Evolutionary conservation across 352 stramenopile genomes (phyloP), one percentile per base, ranked within the genome.

Genomic region (Aphanomyces cochlioides): DNA sequence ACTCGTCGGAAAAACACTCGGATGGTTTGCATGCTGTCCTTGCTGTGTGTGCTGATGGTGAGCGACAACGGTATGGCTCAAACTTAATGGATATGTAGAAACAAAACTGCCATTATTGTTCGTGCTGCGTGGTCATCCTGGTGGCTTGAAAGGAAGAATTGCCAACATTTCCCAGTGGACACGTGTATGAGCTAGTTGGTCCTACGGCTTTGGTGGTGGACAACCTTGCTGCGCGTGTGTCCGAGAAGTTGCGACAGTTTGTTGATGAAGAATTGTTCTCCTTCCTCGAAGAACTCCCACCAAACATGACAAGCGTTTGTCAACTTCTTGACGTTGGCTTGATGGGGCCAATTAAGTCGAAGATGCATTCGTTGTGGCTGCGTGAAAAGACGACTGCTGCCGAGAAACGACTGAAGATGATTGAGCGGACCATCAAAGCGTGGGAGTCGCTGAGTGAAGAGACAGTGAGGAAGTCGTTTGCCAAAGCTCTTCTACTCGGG

Each of bases 121-220:
- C 43, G 15, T 48, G 8, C 8, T 48, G 15, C 43, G 43, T 8
- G 43, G 43, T 48, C 8, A 48, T 15, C 43, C 43, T 48, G 60
- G 60, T 64, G 60, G 60, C 19, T 10, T 12, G 58, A 37, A 28
- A 12, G 21, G 47, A 57, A 8, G 61, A 69, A 38, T n/a, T 69
- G 34, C 13, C 36, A 21, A 47, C 38, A 5, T 69, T 59, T 36
- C 61, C 61, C 15, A 7, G 12, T 5, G 47, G 47, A 6, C 61
- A 69, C 36, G 15, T 69, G 13, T 69, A 69, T 28, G 61, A n/a
- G n/a, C n/a, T n/a, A n/a, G n/a, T n/a, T n/a, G n/a, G n/a, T n/a
- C n/a, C n/a, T n/a, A n/a, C n/a, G n/a, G n/a, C n/a, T n/a, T n/a
- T n/a, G n/a, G n/a, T n/a, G n/a, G n/a, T n/a, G n/a, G n/a, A n/a